Evolutionary conservation across 306 rosid genomes (phyloP).

Genomic region (Quillaja saponaria): DNA sequence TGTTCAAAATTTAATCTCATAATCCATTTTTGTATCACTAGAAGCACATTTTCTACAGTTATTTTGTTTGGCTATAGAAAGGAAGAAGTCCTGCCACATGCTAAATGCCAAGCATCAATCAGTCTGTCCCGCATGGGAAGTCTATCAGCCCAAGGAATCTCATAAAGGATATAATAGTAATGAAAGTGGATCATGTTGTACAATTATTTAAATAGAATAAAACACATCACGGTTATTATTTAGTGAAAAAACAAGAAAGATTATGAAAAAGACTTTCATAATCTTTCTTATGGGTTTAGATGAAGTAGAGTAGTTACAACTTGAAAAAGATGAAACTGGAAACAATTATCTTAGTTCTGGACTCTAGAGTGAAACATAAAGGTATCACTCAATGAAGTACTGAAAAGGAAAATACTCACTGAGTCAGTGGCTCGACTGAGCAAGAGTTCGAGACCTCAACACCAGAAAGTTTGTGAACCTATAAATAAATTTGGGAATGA

Average conservation of each 20-base stretch:
- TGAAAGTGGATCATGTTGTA: not conserved
- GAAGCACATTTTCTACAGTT: conserved; percentile 24
- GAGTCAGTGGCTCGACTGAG: not conserved
- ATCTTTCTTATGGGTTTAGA: not conserved
- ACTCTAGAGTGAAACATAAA: not conserved
- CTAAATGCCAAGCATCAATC: conserved; percentile 32
- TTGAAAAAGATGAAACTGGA: no score
- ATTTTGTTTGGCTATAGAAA: conserved; percentile 7
- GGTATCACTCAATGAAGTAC: not conserved
- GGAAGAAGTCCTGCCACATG: conserved; percentile 35
- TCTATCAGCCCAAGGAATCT: conserved; percentile 38
- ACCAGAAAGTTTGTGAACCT: not conserved
- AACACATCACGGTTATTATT: not conserved
- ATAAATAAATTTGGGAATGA: not conserved
- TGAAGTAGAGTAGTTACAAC: not conserved
- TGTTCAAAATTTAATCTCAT: conserved; percentile 32
- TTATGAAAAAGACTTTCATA: not conserved
- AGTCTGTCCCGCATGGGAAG: conserved; percentile 49
- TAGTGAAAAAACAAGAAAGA: not conserved
- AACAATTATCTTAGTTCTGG: no score
- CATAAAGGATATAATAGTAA: conserved; percentile 26
- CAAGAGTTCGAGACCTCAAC: not conserved
- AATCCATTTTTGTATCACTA: conserved; percentile 26
- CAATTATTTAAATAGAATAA: not conserved
- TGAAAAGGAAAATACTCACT: not conserved